Percentiles rank a stretch among this genome's conserved stretches.
Evolutionary conservation across 2,329 filamentous ascomycete genomes (phyloP).

Genomic region (Dactylellina cionopaga): DNA sequence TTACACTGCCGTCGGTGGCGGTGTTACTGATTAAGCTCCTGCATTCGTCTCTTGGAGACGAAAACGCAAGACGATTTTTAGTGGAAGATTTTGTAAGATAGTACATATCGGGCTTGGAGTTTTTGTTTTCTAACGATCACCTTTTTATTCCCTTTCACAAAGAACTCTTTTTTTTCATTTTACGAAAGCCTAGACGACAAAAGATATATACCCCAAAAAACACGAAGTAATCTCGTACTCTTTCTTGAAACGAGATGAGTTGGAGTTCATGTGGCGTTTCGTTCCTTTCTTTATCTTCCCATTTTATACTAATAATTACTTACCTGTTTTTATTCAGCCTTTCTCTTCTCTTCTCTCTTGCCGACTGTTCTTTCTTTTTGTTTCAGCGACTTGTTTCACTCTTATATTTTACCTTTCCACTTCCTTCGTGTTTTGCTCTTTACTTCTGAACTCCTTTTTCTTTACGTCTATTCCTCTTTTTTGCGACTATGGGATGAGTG

Average conservation of each 20-base stretch:
- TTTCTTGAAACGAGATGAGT: conserved; percentile 1
- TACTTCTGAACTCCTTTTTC: not conserved
- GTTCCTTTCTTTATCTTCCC: not conserved
- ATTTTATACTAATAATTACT: conserved; percentile 10
- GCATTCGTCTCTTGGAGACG: not conserved
- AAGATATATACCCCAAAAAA: conserved; percentile 12
- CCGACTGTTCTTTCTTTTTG: not conserved
- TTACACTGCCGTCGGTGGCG: conserved; percentile 62
- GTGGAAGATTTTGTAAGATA: conserved; percentile 42
- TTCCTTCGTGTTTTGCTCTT: not conserved
- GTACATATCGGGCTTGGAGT: conserved; percentile 25
- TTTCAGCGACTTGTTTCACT: conserved; percentile 1
- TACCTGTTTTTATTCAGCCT: not conserved
- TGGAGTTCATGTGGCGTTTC: conserved; percentile 33
- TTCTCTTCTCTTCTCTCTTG: not conserved
- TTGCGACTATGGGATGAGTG: not conserved
- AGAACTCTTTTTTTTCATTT: conserved; percentile 26
- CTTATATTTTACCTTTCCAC: conserved; percentile 9
- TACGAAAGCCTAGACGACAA: conserved; percentile 15
- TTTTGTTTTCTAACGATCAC: conserved; percentile 25
- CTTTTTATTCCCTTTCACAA: not conserved
- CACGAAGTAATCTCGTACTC: not conserved
- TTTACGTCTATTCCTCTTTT: conserved; percentile 5
- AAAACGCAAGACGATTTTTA: not conserved
- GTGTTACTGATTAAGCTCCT: conserved; percentile 39